Evolutionary conservation across 176 grass and related monocot genomes (phyloP), one percentile per base, ranked within the genome.

Genomic region (Miscanthus lutarioriparius): DNA sequence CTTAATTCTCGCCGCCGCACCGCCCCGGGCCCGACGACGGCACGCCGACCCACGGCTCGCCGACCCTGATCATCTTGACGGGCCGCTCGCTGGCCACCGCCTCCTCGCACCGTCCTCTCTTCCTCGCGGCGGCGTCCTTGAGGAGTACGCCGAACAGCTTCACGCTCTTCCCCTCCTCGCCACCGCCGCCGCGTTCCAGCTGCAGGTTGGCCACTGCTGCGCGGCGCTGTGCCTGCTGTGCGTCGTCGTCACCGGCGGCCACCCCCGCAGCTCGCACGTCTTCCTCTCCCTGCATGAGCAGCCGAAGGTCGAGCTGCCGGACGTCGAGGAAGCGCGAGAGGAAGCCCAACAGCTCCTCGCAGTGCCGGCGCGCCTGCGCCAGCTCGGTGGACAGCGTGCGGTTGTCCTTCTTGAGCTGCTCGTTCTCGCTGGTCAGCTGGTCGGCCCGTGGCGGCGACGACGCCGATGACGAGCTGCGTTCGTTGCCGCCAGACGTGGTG

Each of bases 261-360:
- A 6, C 49, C 17, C 17, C 49, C 17, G 54, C 58, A 10, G 48
- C 37, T 20, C 64, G 41, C 27, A 84, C 39, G 40, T 84, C 84
- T 3, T 70, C 77, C 23, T 87, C 87, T 2, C 80, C 83, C 54
- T 75, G 75, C 91, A 91, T 95, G 25, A 92, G 86, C 26, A 75
- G 39, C 19, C 83, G 14, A 14, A 98, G 76, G 37, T 93, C 89
- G 10, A 98, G 87, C 75, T 86, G 47, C 1, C 67, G 64, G 43
- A 94, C 89, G 77, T 98, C 93, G 27, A 98, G 74, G 73, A 91
- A 93, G 19, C 83, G 87, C 12, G 96, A 95, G 39, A 98, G 93
- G 76, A 90, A 89, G 16, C 70, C 85, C 12, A 98, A 85, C 12
- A 98, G 89, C 88, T 93, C 91, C 56, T 89, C 74, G 73, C 93